Base-by-base conservation (phyloP, 2,329 filamentous ascomycete species). In the Atkinsonella hypoxylon region DNA sequence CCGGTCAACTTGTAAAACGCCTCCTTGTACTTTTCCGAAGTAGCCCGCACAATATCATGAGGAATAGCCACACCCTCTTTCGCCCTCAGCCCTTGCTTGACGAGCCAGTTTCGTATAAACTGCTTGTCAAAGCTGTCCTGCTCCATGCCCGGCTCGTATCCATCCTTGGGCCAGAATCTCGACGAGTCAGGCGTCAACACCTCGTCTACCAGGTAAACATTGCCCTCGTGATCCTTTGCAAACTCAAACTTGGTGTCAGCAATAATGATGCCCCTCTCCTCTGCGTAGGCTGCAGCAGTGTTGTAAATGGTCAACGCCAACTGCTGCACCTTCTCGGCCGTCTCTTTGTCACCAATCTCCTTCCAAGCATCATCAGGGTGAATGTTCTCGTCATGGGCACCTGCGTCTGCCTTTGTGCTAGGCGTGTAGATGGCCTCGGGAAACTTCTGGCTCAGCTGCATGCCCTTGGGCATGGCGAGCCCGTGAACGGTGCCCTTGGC, bases 91-190 rank as follows among this genome's bases (percentile, higher is more conserved):
- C 85, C 86, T 52, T 85, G 74, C 45, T 65, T 69, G 2, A 82
- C 84, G 60, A 96, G 67, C 87, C 89, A 96, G 68, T 96, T 83
- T 36, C 90, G 75, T 57, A 95, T 66, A 61, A 77, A 83, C 70
- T 90, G 85, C 75, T 96, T 96, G 65, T 96, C 90, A 58, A 91
- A 93, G 68, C 87, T 93, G 50, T 84, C 77, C 71, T 94, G 89
- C 51, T 85, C 77, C 54, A 75, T 75, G 2, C 90, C 89, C 17
- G 86, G 68, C 62, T 82, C 76, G 48, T 62, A 64, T 63, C 75
- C 75, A 42, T 81, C 81, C 55, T 77, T 79, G 1, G 83, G 82
- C 90, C 91, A 97, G 75, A 95, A 95, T 15, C 90, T 79, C 47
- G 85, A 91, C 50, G 79, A 85, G 64, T 89, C 85, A 2, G 89